These are phyloP conservation scores for Pythium biforme DNA, from an alignment of 352 stramenopile genomes.

Conservation along the genomic window DNA sequence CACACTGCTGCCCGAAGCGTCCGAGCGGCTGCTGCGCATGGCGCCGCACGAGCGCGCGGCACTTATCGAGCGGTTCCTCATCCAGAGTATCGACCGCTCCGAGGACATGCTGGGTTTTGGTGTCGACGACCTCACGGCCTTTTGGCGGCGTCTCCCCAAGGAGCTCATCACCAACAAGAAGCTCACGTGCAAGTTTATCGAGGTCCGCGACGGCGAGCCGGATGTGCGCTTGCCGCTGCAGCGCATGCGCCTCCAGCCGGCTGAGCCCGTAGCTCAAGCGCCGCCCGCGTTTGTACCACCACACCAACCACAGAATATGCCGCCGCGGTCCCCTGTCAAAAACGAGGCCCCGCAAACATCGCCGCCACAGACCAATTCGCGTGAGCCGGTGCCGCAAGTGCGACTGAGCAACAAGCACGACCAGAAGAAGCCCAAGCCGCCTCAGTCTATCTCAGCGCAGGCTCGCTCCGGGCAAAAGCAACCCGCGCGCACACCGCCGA, in stretches of 20 bases:
- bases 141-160: slow-evolving; percentile 58
- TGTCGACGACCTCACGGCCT: slow-evolving; percentile 35
- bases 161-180: slow-evolving; percentile 63
- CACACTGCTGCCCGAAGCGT: slow-evolving; percentile 35
- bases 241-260: slow-evolving; percentile 4
- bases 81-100: slow-evolving; percentile 36
- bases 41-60: slow-evolving; percentile 39
- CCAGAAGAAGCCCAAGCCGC: background rate
- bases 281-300: background rate
- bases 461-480: no score
- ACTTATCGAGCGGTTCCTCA: slow-evolving; percentile 41
- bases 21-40: slow-evolving; percentile 36
- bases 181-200: slow-evolving; percentile 67
- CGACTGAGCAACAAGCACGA: background rate
- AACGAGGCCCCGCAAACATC: no score
- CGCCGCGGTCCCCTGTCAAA: background rate
- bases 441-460: no score
- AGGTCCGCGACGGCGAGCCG: slow-evolving; percentile 27
- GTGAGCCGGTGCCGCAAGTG: background rate
- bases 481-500: background rate
- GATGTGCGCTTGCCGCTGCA: slow-evolving; percentile 9
- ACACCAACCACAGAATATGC: background rate
- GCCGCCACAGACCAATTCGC: background rate
- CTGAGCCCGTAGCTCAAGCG: background rate
- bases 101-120: slow-evolving; percentile 29